Evolutionary conservation across 2,329 filamentous ascomycete species (phyloP), one percentile per base, ranked within the genome.

Genomic region (Cercospora sp.): DNA sequence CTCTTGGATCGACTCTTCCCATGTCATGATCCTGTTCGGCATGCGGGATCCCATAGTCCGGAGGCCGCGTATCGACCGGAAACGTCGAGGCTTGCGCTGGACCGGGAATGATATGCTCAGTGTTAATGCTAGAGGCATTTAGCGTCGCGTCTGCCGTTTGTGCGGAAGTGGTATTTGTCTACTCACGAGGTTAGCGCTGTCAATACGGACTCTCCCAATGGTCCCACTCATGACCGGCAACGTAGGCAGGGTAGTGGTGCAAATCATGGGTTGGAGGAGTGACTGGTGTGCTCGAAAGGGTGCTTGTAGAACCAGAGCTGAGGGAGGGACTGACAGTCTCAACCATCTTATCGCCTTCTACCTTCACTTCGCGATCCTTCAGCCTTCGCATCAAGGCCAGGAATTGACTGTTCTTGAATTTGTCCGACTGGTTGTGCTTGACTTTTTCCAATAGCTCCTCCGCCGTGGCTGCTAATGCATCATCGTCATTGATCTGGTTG

Each of bases 351-450:
- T 92, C 89, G 48, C 89, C 91, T 71, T 91, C 85, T 42, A 95
- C 88, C 60, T 86, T 86, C 13, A 93, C 87, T 80, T 95, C 89
- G 65, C 86, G 84, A 75, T 92, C 88, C 62, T 90, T 86, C 64
- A 95, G 86, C 67, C 87, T 86, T 30, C 90, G 87, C 92, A 96
- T 95, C 57, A 96, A 81, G 3, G 86, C 84, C 0, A 94, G 80
- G 75, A 96, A 96, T 67, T 87, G 87, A 72, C 91, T 94, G 75
- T 93, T 87, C 73, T 89, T 87, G 78, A 95, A 95, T 76, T 94
- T 94, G 58, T 88, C 81, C 65, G 86, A 89, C 67, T 87, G 85
- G 72, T 94, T 89, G 73, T 89, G 83, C 20, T 87, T 84, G 12
- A 96, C 87, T 42, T 87, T 89, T 64, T 90, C 84, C 5, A 95